Evolutionary conservation across 2,329 filamentous ascomycete species (phyloP).

Genomic region (Fusarium oligoseptatum): DNA sequence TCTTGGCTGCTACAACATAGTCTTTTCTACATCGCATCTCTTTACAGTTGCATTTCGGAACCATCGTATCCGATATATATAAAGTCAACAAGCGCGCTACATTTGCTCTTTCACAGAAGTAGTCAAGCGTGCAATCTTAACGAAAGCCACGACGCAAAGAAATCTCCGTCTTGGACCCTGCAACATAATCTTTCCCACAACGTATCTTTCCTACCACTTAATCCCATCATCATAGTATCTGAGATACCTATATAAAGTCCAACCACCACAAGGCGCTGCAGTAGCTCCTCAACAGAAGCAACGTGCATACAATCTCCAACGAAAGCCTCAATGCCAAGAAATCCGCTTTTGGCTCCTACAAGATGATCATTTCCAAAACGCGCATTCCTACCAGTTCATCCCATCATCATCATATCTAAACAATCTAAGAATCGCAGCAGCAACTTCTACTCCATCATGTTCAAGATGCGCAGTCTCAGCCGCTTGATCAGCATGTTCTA

Average conservation of each 20-base stretch:
- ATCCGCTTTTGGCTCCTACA: neutral
- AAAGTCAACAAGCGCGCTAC: too few relatives aligned
- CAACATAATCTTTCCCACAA: too few relatives aligned
- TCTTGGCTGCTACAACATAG: too few relatives aligned
- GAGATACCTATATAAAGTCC: neutral
- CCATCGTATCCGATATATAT: too few relatives aligned
- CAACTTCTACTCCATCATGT: conserved; percentile 79
- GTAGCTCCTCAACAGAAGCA: neutral
- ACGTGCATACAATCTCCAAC: neutral
- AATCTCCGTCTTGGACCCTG: neutral
- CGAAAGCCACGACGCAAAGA: neutral
- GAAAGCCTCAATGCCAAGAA: neutral
- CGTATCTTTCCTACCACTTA: too few relatives aligned
- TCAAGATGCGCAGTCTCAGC: conserved; percentile 70
- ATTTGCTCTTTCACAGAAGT: too few relatives aligned
- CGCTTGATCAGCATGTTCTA: conserved; percentile 72
- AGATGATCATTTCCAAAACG: neutral
- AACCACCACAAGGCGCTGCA: neutral
- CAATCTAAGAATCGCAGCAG: conserved; percentile 73
- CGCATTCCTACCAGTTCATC: conserved; percentile 42
- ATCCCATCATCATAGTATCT: too few relatives aligned
- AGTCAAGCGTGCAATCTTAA: too few relatives aligned
- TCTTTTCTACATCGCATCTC: too few relatives aligned
- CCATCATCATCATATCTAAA: conserved; percentile 64
- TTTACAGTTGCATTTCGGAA: too few relatives aligned